These are phyloP conservation scores for Cryptococcus wingfieldii DNA, from an alignment of 1,284 basidiomycete genomes.

Conservation along the genomic window DNA sequence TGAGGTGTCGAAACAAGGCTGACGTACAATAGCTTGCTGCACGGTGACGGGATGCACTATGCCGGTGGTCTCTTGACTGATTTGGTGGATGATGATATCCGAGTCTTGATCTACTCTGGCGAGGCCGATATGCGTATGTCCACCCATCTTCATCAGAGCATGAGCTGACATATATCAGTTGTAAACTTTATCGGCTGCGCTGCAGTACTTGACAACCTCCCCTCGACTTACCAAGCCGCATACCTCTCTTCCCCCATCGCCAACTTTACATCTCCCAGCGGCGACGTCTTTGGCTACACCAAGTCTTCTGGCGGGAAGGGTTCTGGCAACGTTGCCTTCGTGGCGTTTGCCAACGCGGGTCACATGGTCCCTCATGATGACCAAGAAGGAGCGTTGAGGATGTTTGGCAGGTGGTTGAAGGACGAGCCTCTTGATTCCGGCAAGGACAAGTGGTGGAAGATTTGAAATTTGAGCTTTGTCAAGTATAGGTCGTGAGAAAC, in stretches of 20 bases:
- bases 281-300: slow-evolving; percentile 39
- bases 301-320: slow-evolving; percentile 57
- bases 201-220: slow-evolving; percentile 35
- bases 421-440: slow-evolving; percentile 51
- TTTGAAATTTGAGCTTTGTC: neutral
- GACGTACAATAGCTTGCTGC: slow-evolving; percentile 50
- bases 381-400: slow-evolving; percentile 64
- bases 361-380: slow-evolving; percentile 82
- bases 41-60: slow-evolving; percentile 76
- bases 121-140: slow-evolving; percentile 67
- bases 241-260: slow-evolving; percentile 56
- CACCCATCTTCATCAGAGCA: neutral
- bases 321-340: slow-evolving; percentile 72
- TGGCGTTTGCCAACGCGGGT: slow-evolving; percentile 66
- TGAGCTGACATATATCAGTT: slow-evolving; percentile 11
- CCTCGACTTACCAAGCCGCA: slow-evolving; percentile 59
- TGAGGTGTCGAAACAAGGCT: neutral
- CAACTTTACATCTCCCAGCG: slow-evolving; percentile 54
- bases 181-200: slow-evolving; percentile 44
- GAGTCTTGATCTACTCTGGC: slow-evolving; percentile 76
- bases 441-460: neutral
- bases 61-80: slow-evolving; percentile 67
- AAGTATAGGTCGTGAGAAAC: too few species aligned
- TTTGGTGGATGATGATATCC: slow-evolving; percentile 68
- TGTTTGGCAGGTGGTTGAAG: slow-evolving; percentile 57